Evolutionary conservation across 208 protist genomes (phyloP), one percentile per base, ranked within the genome.

Genomic region (Leishmania tarentolae): DNA sequence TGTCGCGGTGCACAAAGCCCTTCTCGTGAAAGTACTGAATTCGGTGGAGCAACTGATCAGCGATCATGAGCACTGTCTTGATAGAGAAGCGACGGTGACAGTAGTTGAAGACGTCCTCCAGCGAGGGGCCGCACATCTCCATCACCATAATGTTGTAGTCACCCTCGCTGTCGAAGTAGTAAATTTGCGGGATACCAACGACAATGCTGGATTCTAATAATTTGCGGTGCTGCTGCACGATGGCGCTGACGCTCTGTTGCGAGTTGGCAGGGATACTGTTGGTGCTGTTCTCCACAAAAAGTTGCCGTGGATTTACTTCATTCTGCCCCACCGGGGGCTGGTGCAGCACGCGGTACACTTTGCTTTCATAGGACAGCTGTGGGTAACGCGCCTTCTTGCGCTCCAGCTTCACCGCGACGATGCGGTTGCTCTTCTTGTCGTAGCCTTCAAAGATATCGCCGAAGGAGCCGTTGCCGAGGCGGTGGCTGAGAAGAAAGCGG

Each of bases 61-160:
- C 99, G 0, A 99, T 80, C 99, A 99, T 99, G n/a, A 99, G 92
- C n/a, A 99, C 97, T 37, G 99, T 99, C 91, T 99, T 99, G 40
- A 99, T 78, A 6, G 95, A 98, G 83, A 99, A 99, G 71, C 92
- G 91, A 56, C 93, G 88, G 79, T 94, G 90, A 69, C 94, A 97
- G 89, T 98, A 98, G 80, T 95, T 97, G 81, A 98, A 97, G 24
- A 98, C 69, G 76, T 97, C 93, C 75, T 97, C 94, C 31, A 98
- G 86, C 35, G 92, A 96, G 21, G 96, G 95, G 3, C 96, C 96
- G 65, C 96, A 95, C 47, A 98, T 88, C 81, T 98, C 94, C 88
- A 98, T 97, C 66, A 96, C 96, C 88, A 98, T 92, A 1, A 97
- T 98, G 87, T 99, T 99, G 86, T 99, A 99, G 65, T 99, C 98